Evolutionary conservation across 1,139 yeast species (phyloP).

Genomic region (Saccharomyces hybrid): DNA sequence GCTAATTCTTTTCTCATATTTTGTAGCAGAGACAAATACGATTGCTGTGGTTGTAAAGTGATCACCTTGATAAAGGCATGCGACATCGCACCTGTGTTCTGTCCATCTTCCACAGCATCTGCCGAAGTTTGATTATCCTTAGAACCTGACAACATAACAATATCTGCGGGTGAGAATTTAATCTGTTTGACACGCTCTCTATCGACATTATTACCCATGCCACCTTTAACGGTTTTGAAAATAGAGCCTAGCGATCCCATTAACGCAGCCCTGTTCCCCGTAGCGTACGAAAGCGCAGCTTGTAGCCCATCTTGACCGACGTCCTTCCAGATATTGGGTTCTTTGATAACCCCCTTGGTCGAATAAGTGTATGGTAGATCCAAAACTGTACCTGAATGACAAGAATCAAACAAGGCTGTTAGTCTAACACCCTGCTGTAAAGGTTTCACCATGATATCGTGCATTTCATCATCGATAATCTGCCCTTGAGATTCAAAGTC

Average conservation of each 20-base stretch:
- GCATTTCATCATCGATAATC: constrained; percentile 78
- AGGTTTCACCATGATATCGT: constrained; percentile 68
- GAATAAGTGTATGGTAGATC: constrained; percentile 86
- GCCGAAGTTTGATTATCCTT: constrained; percentile 78
- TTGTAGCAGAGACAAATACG: constrained; percentile 69
- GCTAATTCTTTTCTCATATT: constrained; percentile 66
- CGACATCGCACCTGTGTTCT: constrained; percentile 89
- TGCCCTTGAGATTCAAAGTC: constrained; percentile 72
- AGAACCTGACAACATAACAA: constrained; percentile 79
- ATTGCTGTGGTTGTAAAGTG: constrained; percentile 59
- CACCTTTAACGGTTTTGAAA: constrained; percentile 40
- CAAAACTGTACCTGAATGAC: constrained; percentile 88
- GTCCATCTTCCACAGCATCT: constrained; percentile 72
- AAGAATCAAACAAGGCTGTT: constrained; percentile 84
- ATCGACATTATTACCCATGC: constrained; percentile 29
- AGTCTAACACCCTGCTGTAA: constrained; percentile 77
- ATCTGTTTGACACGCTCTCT: constrained; percentile 41
- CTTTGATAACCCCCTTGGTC: constrained; percentile 85
- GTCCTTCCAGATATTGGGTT: constrained; percentile 79
- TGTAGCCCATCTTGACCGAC: constrained; percentile 70
- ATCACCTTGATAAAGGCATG: constrained; percentile 77
- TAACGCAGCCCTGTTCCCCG: constrained; percentile 59
- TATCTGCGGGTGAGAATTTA: constrained; percentile 85
- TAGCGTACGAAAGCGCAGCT: constrained; percentile 64
- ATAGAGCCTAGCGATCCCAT: constrained; percentile 42